These are phyloP conservation scores for Somion occarium DNA, from an alignment of 1,284 basidiomycete genomes.

Conservation along the genomic window DNA sequence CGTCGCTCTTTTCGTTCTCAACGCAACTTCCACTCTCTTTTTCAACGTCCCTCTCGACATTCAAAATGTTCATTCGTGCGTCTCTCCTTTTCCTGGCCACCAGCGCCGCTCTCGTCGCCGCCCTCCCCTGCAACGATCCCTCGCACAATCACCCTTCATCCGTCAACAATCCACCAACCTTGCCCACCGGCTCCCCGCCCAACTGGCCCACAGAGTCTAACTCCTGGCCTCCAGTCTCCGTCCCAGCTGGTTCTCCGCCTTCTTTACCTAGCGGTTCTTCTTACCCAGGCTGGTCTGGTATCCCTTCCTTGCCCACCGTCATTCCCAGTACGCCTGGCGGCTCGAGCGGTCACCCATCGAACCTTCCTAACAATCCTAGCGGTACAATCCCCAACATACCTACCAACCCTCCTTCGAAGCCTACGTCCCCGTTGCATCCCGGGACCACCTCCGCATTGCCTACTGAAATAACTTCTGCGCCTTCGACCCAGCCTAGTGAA, in stretches of 20 bases:
- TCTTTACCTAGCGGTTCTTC: neutral
- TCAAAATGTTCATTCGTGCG: slow-evolving; percentile 1
- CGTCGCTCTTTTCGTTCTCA: neutral
- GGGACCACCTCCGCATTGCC: neutral
- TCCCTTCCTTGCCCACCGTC: neutral
- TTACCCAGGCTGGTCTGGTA: neutral
- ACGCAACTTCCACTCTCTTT: neutral
- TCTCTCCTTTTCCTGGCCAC: neutral
- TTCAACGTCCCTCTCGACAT: neutral
- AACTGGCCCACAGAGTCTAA: neutral
- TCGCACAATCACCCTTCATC: neutral
- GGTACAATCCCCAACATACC: neutral
- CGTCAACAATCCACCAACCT: neutral
- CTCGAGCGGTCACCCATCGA: neutral
- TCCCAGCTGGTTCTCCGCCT: neutral
- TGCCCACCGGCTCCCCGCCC: neutral
- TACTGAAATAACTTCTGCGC: neutral
- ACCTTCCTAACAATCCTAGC: neutral
- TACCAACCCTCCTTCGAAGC: neutral
- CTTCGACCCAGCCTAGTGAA: neutral
- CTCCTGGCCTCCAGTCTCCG: neutral
- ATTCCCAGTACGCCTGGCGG: neutral
- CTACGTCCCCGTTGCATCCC: neutral
- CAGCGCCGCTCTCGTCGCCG: neutral
- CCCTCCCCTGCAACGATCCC: slow-evolving; percentile 1